Percentiles rank a stretch among this genome's conserved stretches.
These are phyloP conservation scores for Inga laurina DNA, from an alignment of 306 rosid species.

Conservation along the genomic window DNA sequence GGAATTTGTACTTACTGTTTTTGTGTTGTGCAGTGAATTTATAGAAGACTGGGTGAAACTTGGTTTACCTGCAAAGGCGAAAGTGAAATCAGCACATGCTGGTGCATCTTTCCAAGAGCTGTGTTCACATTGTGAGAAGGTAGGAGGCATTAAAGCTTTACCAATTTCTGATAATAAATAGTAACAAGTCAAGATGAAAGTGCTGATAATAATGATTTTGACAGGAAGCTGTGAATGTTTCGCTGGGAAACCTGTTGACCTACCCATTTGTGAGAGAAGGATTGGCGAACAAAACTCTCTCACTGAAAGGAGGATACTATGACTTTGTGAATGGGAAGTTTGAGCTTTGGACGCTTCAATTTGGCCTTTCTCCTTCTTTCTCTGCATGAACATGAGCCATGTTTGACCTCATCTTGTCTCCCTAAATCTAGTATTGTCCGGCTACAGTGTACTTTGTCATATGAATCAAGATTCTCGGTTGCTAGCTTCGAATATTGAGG, in stretches of 20 bases:
- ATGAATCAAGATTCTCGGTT: slow-evolving; percentile 20
- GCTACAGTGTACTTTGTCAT: slow-evolving; percentile 38
- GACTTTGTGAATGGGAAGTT: slow-evolving; percentile 83
- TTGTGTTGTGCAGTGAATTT: slow-evolving; percentile 62
- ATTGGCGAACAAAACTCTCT: slow-evolving; percentile 77
- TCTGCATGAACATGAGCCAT: slow-evolving; percentile 80
- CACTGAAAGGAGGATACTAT: slow-evolving; percentile 83
- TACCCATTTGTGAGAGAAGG: slow-evolving; percentile 96
- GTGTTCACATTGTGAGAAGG: slow-evolving; percentile 84
- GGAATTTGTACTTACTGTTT: background rate
- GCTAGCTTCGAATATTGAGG: background rate
- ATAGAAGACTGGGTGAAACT: slow-evolving; percentile 91
- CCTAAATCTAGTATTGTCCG: slow-evolving; percentile 43
- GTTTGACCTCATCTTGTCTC: slow-evolving; percentile 49
- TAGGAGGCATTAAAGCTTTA: slow-evolving; percentile 27
- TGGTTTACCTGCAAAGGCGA: slow-evolving; percentile 73
- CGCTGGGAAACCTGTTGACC: slow-evolving; percentile 85
- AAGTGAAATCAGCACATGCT: slow-evolving; percentile 51
- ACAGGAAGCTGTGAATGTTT: slow-evolving; percentile 91
- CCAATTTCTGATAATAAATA: background rate
- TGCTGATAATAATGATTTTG: background rate
- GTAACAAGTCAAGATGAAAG: background rate
- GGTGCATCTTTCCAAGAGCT: slow-evolving; percentile 52
- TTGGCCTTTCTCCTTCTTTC: slow-evolving; percentile 67
- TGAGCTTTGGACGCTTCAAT: slow-evolving; percentile 92